phyloP scores from a whole-genome alignment of 306 rosid species.

The Vigna angularis region DNA sequence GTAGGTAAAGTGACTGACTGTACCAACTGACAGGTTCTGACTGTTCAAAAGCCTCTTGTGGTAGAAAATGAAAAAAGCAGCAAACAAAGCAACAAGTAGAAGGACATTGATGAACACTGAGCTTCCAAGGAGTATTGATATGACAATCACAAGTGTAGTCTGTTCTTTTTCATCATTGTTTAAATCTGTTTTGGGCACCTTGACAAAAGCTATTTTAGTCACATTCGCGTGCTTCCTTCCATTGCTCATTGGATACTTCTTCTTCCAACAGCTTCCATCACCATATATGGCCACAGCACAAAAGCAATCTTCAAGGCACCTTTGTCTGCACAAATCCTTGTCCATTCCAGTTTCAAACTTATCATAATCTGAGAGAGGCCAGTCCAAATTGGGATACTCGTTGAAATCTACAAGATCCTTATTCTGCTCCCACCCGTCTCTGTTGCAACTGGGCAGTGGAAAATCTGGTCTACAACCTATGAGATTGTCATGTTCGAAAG shows the following conservation, averaged over 20 bases:
- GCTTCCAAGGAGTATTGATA: conserved; percentile 44
- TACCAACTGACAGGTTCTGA: not conserved
- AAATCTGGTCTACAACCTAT: conserved; percentile 49
- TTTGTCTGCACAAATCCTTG: conserved; percentile 3
- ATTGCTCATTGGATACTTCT: conserved; percentile 44
- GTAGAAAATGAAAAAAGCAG: conserved; percentile 1
- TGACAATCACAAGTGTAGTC: conserved; percentile 8
- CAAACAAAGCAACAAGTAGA: conserved; percentile 4
- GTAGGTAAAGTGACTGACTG: conserved; percentile 19
- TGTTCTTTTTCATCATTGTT: not conserved
- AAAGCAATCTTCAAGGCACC: conserved; percentile 26
- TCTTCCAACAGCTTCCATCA: not conserved
- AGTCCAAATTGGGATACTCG: not conserved
- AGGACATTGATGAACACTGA: conserved; percentile 44
- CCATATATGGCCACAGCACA: conserved; percentile 12
- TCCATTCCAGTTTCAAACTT: not conserved
- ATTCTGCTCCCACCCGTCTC: conserved; percentile 33
- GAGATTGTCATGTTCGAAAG: conserved; percentile 14
- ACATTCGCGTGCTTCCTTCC: conserved; percentile 38
- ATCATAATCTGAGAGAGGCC: conserved; percentile 40
- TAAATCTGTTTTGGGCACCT: conserved; percentile 17
- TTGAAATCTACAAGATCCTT: conserved; percentile 1
- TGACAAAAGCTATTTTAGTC: conserved; percentile 4
- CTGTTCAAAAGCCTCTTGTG: conserved; percentile 9
- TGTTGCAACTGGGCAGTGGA: conserved; percentile 31